phyloP scores from a whole-genome alignment of 371 early-diverging fungal species.

The Lichtheimia ornata region DNA sequence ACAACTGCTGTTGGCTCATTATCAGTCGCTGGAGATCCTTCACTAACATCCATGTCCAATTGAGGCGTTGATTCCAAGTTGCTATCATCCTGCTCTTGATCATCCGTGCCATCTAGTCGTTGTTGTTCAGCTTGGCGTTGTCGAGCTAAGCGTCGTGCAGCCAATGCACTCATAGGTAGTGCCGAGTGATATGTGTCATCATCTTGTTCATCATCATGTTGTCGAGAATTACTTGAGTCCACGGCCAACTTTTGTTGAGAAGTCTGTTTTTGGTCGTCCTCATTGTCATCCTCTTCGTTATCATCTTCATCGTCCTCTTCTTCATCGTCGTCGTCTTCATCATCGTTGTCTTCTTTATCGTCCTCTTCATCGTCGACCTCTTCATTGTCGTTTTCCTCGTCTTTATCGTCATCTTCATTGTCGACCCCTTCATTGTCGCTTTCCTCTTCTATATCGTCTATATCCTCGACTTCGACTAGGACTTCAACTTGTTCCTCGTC shows the following conservation, averaged over 20 bases:
- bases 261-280: no score
- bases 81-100: no score
- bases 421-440: not conserved
- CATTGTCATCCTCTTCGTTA: no score
- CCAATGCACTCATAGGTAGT: constrained; percentile 20
- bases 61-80: no score
- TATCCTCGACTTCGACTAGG: no score
- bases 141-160: constrained; percentile 17
- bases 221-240: no score
- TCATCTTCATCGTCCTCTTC: no score
- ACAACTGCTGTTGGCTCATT: not conserved
- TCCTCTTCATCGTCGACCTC: not conserved
- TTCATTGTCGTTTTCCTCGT: not conserved
- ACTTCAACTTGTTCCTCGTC: not conserved
- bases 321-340: no score
- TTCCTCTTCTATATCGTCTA: no score
- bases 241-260: no score
- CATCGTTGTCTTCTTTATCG: no score
- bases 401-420: not conserved
- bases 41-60: not conserved
- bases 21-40: not conserved
- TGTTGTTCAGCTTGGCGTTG: constrained; percentile 1
- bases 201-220: no score
- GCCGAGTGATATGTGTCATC: not conserved
- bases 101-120: constrained; percentile 3